Base-by-base conservation (phyloP, 2,329 filamentous ascomycete genomes). In the Cryphonectria parasitica region DNA sequence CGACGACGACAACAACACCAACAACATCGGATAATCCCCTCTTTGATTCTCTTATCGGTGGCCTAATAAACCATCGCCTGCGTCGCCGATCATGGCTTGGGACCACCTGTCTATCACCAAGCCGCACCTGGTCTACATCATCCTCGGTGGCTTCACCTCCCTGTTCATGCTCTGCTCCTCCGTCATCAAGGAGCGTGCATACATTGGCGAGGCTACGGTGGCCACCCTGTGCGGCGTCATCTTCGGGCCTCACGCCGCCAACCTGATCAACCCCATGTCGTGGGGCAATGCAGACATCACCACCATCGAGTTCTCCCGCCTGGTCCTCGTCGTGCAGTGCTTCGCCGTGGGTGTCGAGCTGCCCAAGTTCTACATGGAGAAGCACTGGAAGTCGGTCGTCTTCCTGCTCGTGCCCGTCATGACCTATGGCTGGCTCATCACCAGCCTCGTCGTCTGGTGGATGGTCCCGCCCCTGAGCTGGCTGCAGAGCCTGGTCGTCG, bases 101-200 rank as follows among this genome's bases (percentile, higher is more conserved):
- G 87, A 91, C 64, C 91, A 95, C 76, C 87, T 95, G 67, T 90
- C 90, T 73, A 91, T 98, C 84, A 98, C 97, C 83, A 92, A 91
- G 86, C 93, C 96, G 77, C 96, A 99, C 86, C 82, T 98, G 93
- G 96, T 97, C 75, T 99, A 99, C 83, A 94, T 98, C 83, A 98
- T 99, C 82, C 86, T 99, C 69, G 96, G 96, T 77, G 96, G 95
- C 80, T 99, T 99, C 84, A 99, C 96, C 75, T 94, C 92, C 72
- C 85, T 99, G 77, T 99, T 99, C 84, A 99, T 99, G 96, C 86
- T 99, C 72, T 97, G 94, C 82, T 99, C 96, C 72, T 94, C 97
- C 69, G 90, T 98, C 78, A 97, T 99, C 84, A 99, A 99, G 86
- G 96, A 99, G 86, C 92, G 93, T 80, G 88, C 98, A 78, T 99